Evolutionary conservation across 208 protist species (phyloP).

Genomic region (Tetramitus jugosus): DNA sequence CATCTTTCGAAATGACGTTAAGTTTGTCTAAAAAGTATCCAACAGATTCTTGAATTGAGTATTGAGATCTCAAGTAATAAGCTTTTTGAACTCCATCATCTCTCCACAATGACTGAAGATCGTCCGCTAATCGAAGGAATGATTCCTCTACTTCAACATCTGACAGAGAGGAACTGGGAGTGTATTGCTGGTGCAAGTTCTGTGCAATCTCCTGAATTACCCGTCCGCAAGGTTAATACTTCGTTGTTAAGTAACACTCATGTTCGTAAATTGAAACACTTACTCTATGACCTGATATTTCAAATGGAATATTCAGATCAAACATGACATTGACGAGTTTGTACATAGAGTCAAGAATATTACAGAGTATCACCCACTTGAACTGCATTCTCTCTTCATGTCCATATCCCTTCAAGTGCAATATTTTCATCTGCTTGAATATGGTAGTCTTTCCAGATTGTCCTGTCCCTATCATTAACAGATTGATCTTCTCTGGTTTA

Average conservation of each 20-base stretch:
- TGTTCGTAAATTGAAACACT: too few species aligned
- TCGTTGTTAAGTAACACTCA: too few species aligned
- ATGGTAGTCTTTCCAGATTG: slow-evolving; percentile 43
- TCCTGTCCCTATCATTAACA: slow-evolving; percentile 12
- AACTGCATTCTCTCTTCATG: slow-evolving; percentile 13
- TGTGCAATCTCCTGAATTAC: too few species aligned
- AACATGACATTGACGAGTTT: not conserved
- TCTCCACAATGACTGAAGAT: not conserved
- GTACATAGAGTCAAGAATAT: slow-evolving; percentile 15
- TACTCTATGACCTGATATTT: too few species aligned
- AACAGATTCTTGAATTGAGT: not conserved
- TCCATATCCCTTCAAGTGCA: slow-evolving; percentile 31
- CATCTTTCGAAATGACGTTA: not conserved
- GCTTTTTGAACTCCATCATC: not conserved
- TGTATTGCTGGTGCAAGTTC: too few species aligned
- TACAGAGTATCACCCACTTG: slow-evolving; percentile 12
- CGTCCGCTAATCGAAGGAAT: not conserved
- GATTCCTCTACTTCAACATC: too few species aligned
- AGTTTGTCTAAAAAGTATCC: slow-evolving; percentile 17
- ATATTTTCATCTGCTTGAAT: slow-evolving; percentile 58
- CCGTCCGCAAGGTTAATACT: too few species aligned
- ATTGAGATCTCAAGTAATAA: not conserved
- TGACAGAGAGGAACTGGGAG: too few species aligned
- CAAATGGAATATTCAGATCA: too few species aligned
- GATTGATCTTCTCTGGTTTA: not conserved